phyloP scores from a whole-genome alignment of 2,329 filamentous ascomycete genomes.

The Colletotrichum sp. region DNA sequence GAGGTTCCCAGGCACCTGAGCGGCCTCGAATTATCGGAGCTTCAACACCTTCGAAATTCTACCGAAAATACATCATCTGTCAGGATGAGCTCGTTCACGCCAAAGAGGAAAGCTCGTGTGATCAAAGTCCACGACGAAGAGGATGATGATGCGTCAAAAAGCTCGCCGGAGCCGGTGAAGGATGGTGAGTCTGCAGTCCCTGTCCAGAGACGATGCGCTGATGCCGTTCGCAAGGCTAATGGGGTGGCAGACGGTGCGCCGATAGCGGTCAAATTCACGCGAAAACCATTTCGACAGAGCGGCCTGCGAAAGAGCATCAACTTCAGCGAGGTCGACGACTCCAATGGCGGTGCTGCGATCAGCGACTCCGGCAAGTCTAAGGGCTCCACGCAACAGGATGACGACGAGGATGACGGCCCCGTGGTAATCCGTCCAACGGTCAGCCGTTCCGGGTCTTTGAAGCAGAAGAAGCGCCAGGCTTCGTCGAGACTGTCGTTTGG shows the following conservation, averaged over 20 bases:
- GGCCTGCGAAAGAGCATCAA: slow-evolving; percentile 62
- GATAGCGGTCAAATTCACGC: slow-evolving; percentile 28
- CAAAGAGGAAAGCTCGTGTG: slow-evolving; percentile 75
- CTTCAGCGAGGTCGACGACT: slow-evolving; percentile 38
- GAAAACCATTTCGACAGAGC: slow-evolving; percentile 63
- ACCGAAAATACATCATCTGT: background rate
- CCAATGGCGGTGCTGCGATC: slow-evolving; percentile 8
- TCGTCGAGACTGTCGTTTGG: slow-evolving; percentile 80
- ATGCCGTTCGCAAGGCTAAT: slow-evolving; percentile 26
- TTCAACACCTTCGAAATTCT: background rate
- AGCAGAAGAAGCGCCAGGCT: slow-evolving; percentile 71
- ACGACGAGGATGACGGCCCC: slow-evolving; percentile 50
- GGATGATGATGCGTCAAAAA: slow-evolving; percentile 37
- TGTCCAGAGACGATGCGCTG: slow-evolving; percentile 25
- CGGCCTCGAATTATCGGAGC: background rate
- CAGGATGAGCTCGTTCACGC: slow-evolving; percentile 59
- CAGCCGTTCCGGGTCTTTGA: slow-evolving; percentile 52
- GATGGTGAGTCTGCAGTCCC: slow-evolving; percentile 39
- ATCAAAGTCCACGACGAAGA: slow-evolving; percentile 75
- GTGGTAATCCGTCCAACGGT: slow-evolving; percentile 54
- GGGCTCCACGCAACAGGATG: slow-evolving; percentile 31
- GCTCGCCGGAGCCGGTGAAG: slow-evolving; percentile 28
- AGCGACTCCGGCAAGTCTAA: slow-evolving; percentile 5
- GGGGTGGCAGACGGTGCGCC: background rate
- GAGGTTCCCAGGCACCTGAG: background rate